A percentile compares a stretch with the other conserved stretches of the same genome.
These are phyloP conservation scores for Magnusiomyces sp. DNA, from an alignment of 1,139 yeast genomes.

Conservation along the genomic window DNA sequence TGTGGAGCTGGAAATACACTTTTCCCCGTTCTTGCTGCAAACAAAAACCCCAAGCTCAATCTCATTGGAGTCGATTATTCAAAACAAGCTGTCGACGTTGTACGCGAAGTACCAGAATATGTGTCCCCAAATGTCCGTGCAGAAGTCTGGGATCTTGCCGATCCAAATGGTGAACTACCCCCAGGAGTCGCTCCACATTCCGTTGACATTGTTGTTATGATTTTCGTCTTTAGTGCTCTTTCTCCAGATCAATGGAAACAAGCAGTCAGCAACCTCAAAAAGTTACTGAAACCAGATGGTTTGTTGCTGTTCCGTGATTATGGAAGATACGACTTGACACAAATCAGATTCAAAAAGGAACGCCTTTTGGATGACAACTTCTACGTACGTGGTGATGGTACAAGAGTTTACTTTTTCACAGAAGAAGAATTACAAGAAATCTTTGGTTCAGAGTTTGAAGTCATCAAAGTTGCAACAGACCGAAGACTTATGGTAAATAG, in stretches of 20 bases:
- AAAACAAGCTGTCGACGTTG: constrained; percentile 81
- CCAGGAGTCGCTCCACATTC: constrained; percentile 74
- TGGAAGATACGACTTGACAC: constrained; percentile 94
- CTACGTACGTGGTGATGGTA: constrained; percentile 95
- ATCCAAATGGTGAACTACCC: constrained; percentile 64
- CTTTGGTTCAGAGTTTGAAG: constrained; percentile 57
- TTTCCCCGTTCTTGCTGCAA: constrained; percentile 77
- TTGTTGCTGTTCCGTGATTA: constrained; percentile 83
- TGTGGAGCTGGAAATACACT: constrained; percentile 98
- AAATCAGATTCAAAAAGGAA: constrained; percentile 83
- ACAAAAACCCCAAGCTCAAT: constrained; percentile 65
- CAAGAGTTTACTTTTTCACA: constrained; percentile 92
- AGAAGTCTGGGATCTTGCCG: constrained; percentile 93
- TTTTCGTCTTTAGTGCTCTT: constrained; percentile 87
- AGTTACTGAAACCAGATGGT: constrained; percentile 87
- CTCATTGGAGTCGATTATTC: constrained; percentile 88
- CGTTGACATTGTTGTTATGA: constrained; percentile 86
- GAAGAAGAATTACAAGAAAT: constrained; percentile 80
- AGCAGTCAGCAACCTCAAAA: constrained; percentile 63
- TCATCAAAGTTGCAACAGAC: constrained; percentile 77
- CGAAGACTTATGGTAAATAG: constrained; percentile 85
- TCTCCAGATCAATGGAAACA: constrained; percentile 86
- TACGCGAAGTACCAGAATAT: constrained; percentile 54
- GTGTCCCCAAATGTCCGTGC: constrained; percentile 63
- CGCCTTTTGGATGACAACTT: constrained; percentile 85